Base-by-base conservation (phyloP, 78 protist genomes). In the Chrysochromulina tobinii region DNA sequence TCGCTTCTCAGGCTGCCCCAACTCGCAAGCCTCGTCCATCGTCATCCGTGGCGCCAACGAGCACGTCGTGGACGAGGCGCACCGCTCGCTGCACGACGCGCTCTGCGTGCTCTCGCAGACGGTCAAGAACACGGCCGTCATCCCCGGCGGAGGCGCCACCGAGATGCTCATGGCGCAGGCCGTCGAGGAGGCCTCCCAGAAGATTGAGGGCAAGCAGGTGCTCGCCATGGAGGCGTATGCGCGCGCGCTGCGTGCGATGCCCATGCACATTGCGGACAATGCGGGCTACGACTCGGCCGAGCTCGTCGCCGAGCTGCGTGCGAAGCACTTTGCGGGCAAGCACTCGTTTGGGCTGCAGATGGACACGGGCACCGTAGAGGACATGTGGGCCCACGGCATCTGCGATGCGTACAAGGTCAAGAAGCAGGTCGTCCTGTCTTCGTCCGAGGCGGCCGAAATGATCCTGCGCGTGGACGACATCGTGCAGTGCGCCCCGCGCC, bases 41-140 rank as follows among this genome's bases (percentile, higher is more conserved):
- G 99, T 99, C 48, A 94, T 99, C 75, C 95, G 99, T 54, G 99
- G 99, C 57, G 98, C 99, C 38, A 94, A 98, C 83, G 3, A n/a
- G 61, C 96, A 92, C 54, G 38, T 17, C 51, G 95, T 99, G 53
- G 99, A 98, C 67, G 99, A 99, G 94, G 99, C 99, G 67, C 99
- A 99, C 92, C 95, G 99, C 58, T 98, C 99, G 53, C 94, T 99
- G 57, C 99, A 98, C 96, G 99, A 99, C 93, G 99, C 99, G 9
- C 98, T 99, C 58, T 97, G 99, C 94, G 99, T 99, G 7, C 95
- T 99, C 18, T 59, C 96, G 27, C 97, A 95, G 54, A 95, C 98
- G 6, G 96, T 97, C 20, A 87, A 84, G 84, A 1, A 98, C 92
- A 81, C 98, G 20, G 88, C 96, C 51, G 87, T 95, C 21, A 95